phyloP scores from a whole-genome alignment of 208 protist genomes.

The Naegleria fowleri region DNA sequence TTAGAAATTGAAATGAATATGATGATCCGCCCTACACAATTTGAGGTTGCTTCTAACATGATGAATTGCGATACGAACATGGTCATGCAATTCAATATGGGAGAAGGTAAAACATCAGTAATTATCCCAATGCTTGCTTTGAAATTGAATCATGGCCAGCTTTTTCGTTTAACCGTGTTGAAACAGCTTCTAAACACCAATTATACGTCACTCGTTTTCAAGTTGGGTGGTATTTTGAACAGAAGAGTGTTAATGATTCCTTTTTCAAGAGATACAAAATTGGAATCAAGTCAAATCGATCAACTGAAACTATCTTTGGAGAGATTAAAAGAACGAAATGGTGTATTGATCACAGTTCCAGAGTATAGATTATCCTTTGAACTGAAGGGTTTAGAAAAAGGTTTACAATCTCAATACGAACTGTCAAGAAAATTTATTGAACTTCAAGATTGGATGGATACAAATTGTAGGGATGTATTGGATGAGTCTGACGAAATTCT shows the following conservation, averaged over 20 bases:
- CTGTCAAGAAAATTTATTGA: not conserved
- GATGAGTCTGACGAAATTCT: constrained; percentile 8
- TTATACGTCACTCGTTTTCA: not conserved
- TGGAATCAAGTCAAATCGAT: not conserved
- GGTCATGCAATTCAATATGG: constrained; percentile 8
- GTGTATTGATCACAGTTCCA: not conserved
- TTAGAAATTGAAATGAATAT: not conserved
- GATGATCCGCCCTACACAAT: not conserved
- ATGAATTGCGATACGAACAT: not conserved
- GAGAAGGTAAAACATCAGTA: constrained; percentile 23
- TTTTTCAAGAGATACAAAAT: not conserved
- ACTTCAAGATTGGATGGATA: not conserved
- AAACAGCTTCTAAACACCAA: not conserved
- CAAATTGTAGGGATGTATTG: not conserved
- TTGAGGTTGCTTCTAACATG: not conserved
- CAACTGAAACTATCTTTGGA: not conserved
- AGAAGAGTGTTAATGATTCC: not conserved
- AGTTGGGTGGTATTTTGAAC: not conserved
- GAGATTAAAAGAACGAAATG: not conserved
- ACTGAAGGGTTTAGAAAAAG: not conserved
- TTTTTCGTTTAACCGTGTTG: not conserved
- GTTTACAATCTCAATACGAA: not conserved
- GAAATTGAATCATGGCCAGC: not conserved
- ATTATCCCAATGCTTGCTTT: not conserved
- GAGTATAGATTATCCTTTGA: not conserved